These are phyloP conservation scores for Leucosporidium scottii DNA, from an alignment of 768 basidiomycete species.

Conservation along the genomic window DNA sequence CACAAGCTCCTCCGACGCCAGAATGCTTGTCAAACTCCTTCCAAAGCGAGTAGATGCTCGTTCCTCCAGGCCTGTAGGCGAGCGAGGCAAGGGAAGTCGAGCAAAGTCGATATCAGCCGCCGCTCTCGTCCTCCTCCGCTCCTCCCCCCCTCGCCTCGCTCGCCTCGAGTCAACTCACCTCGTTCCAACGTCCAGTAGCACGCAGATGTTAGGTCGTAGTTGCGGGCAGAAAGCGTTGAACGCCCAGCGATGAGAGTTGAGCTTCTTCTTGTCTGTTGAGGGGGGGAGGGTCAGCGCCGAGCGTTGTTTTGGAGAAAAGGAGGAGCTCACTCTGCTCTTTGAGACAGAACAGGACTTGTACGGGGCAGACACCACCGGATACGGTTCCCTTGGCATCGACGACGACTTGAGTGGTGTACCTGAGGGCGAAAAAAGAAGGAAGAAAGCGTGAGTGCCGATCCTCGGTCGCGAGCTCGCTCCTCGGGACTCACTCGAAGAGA, in stretches of 20 bases:
- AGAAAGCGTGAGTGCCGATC: too few species aligned
- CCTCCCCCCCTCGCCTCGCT: too few species aligned
- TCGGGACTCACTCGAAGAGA: not conserved
- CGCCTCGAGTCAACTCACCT: slow-evolving; percentile 69
- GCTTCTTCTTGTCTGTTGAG: slow-evolving; percentile 24
- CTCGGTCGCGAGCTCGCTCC: not conserved
- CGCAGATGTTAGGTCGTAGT: slow-evolving; percentile 74
- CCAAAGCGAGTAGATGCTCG: slow-evolving; percentile 72
- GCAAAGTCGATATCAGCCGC: too few species aligned
- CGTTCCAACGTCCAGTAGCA: slow-evolving; percentile 81
- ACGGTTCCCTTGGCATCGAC: too few species aligned
- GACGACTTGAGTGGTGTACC: too few species aligned
- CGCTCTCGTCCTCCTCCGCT: too few species aligned
- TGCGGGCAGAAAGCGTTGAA: slow-evolving; percentile 85
- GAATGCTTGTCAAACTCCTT: slow-evolving; percentile 61
- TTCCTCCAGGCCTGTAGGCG: too few species aligned
- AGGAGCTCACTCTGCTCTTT: slow-evolving; percentile 49
- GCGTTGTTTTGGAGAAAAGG: too few species aligned
- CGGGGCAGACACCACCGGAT: too few species aligned
- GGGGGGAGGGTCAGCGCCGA: slow-evolving; percentile 49
- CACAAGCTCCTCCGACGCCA: slow-evolving; percentile 54
- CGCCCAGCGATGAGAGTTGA: slow-evolving; percentile 74
- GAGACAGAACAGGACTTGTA: slow-evolving; percentile 53
- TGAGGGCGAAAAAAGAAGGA: too few species aligned
- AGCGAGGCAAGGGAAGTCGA: too few species aligned